Base-by-base conservation (phyloP, 306 rosid genomes). In the Rosa multiflora region DNA sequence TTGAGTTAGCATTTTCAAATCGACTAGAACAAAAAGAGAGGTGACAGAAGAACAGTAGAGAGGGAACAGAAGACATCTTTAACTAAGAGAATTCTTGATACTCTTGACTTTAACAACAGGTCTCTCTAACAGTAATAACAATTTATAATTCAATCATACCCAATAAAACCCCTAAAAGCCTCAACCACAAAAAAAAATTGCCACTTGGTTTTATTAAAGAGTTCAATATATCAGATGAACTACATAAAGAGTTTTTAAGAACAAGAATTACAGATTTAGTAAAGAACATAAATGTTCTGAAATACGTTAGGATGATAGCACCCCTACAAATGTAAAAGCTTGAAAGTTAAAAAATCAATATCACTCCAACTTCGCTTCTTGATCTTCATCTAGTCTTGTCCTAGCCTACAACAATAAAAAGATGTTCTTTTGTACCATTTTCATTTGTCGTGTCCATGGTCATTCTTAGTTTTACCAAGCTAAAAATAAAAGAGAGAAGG, bases 361-460 rank as follows among this genome's bases (percentile, higher is more conserved):
- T 83, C 82, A 89, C 85, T 84, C 88, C 89, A 81, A 83, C 83
- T 83, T 85, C 78, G 85, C 87, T 87, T 84, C 96, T 74, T 74
- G 89, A 79, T 86, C 94, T 83, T 91, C 97, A 91, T 87, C 89
- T 89, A 86, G 96, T 84, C 91, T 84, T 79, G 89, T 88, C 88
- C 42, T 77, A 79, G 83, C 97, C 97, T 91, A 91, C 97, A 91
- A 85, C 71, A 81, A 70, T 71, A 74, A 77, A 47, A 64, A 76
- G 58, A 76, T 49, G 49, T 72, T 69, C 11, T 80, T 76, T 70
- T 23, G 47, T 59, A 55, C 68, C 70, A 64, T 78, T 80, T 64
- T 66, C 75, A 47, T 26, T 26, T 26, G 26, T 26, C 26, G 0
- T 0, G 26, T 26, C 26, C 26, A 26, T 26, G 26, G 26, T 26